Base-by-base conservation (phyloP, 352 stramenopile species). In the Elongisporangium prolatum region DNA sequence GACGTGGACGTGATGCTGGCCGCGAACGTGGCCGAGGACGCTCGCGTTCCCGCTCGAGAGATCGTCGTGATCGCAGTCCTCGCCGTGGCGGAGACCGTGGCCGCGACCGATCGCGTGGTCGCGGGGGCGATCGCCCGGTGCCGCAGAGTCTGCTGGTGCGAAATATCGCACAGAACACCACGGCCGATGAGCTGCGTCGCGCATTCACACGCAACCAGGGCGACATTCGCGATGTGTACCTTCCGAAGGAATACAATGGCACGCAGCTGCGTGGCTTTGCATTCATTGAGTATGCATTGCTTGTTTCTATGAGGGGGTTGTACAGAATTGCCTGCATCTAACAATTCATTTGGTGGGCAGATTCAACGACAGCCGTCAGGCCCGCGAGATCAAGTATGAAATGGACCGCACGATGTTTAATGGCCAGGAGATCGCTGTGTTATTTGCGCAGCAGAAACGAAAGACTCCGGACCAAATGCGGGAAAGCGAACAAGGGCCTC, bases 391-490 rank as follows among this genome's bases (percentile, higher is more conserved):
- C 38, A 92, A 92, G 71, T 73, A 80, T 60, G 64, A 77, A 58
- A 90, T 90, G 80, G 83, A 92, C 56, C 80, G 83, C 52, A 77
- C 74, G 49, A 72, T 69, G 21, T 68, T 92, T 9, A 70, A 83
- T 34, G 83, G 80, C 9, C 72, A 70, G n/a, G 83, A 92, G 69
- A 87, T 92, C 49, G 80, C 77, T 5, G 83, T 92, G 52, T 64
- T 92, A 9, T 92, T 92, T 60, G 83, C 83, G 8, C 80, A 92
- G 63, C 77, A 92, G 57, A 68, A 77, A 20, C 78, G 83, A 58
- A 92, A 92, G 72, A 92, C 77, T 48, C 83, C 83, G 2, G 74
- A 86, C 1, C 69, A 92, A 56, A 92, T 92, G 83, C 80, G 83
- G 34, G 58, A 65, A 24, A 55, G 52, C 21, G 34, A 44, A 13